Evolutionary conservation across 2,329 filamentous ascomycete genomes (phyloP).

Genomic region (Bipolaris gigantea): DNA sequence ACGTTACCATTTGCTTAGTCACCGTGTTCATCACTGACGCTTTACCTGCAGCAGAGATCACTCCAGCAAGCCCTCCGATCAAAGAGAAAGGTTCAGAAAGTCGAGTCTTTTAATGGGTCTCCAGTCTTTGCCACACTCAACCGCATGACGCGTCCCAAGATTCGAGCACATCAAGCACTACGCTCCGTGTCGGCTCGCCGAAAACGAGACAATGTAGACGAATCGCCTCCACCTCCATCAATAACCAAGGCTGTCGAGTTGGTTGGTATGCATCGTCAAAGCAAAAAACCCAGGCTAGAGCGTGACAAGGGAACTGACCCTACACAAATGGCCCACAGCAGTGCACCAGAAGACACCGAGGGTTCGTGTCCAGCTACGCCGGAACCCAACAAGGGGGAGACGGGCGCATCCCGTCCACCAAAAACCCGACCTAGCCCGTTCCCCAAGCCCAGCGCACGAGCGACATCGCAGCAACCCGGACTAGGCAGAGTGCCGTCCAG

Average conservation of each 20-base stretch:
- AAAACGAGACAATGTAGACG: constrained; percentile 46
- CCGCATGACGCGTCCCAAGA: constrained; percentile 38
- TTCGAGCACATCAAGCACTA: constrained; percentile 20
- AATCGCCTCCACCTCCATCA: constrained; percentile 55
- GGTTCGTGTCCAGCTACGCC: constrained; percentile 43
- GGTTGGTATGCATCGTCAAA: constrained; percentile 53
- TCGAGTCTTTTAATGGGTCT: constrained; percentile 45
- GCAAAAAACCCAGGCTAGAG: constrained; percentile 52
- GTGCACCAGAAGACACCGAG: constrained; percentile 40
- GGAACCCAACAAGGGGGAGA: constrained; percentile 39
- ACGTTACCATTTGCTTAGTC: constrained; percentile 7
- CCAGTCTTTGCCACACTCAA: constrained; percentile 48
- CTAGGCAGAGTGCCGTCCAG: constrained; percentile 17
- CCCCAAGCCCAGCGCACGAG: constrained; percentile 21
- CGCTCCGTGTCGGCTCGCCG: constrained; percentile 40
- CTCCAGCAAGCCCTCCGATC: constrained; percentile 49
- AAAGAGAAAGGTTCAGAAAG: constrained; percentile 51
- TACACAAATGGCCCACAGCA: constrained; percentile 21
- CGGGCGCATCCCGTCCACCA: constrained; percentile 27
- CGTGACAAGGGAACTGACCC: constrained; percentile 25
- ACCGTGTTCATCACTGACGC: constrained; percentile 26
- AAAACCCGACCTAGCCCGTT: constrained; percentile 22
- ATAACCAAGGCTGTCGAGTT: constrained; percentile 58
- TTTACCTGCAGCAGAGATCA: constrained; percentile 46
- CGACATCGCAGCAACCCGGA: constrained; percentile 23